Conservation (phyloP, 1,284 basidiomycete genomes). For the Ustilago tritici region DNA sequence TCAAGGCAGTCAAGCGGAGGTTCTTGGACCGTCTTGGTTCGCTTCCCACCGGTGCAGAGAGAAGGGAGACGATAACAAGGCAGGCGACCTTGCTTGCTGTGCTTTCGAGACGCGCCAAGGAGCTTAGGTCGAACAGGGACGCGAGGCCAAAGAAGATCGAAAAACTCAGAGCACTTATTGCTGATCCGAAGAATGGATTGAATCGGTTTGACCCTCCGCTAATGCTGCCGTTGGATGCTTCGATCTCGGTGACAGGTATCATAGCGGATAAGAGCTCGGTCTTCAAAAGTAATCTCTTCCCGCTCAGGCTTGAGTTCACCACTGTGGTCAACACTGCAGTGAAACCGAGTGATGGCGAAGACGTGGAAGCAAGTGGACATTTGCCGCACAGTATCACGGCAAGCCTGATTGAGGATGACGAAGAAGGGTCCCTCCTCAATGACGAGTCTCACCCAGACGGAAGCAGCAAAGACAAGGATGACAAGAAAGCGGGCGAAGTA, state of each 20-base stretch:
- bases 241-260: slow-evolving; percentile 83
- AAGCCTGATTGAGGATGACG: slow-evolving; percentile 30
- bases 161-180: slow-evolving; percentile 83
- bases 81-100: slow-evolving; percentile 81
- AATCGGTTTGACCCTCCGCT: slow-evolving; percentile 64
- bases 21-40: slow-evolving; percentile 77
- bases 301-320: slow-evolving; percentile 85
- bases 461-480: slow-evolving; percentile 22
- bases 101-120: slow-evolving; percentile 84
- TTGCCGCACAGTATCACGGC: slow-evolving; percentile 44
- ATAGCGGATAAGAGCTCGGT: slow-evolving; percentile 90
- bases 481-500: slow-evolving; percentile 10
- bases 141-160: slow-evolving; percentile 96
- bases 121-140: slow-evolving; percentile 90
- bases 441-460: slow-evolving; percentile 6
- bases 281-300: slow-evolving; percentile 97
- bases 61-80: slow-evolving; percentile 66
- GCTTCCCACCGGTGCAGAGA: slow-evolving; percentile 18
- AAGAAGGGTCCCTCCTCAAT: slow-evolving; percentile 17
- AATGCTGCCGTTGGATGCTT: slow-evolving; percentile 85
- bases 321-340: slow-evolving; percentile 19
- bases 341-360: not conserved
- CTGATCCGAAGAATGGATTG: slow-evolving; percentile 82
- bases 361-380: slow-evolving; percentile 6
- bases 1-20: slow-evolving; percentile 85